A percentile compares a stretch with the other conserved stretches of the same genome.
phyloP scores from a whole-genome alignment of 345 rosid species.

The Lepidium sativum region DNA sequence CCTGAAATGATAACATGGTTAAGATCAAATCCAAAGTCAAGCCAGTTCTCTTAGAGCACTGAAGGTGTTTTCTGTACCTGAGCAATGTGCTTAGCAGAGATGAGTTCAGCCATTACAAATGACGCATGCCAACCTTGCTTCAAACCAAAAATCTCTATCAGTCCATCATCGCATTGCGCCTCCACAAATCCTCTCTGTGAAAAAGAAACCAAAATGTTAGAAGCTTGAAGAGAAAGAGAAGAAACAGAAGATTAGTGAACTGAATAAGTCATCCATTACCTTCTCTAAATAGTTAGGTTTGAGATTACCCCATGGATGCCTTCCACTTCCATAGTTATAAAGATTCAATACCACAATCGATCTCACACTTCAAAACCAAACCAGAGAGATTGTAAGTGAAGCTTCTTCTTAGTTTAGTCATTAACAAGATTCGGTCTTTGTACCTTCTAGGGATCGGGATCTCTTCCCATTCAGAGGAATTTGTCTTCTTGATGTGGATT shows the following conservation, averaged over 20 bases:
- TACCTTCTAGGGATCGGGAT: slow-evolving; percentile 75
- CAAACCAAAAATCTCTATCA: slow-evolving; percentile 86
- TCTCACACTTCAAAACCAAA: slow-evolving; percentile 55
- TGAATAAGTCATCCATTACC: slow-evolving; percentile 34
- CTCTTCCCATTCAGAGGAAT: slow-evolving; percentile 84
- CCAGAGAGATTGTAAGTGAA: neutral
- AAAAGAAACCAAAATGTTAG: neutral
- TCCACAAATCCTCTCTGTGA: slow-evolving; percentile 83
- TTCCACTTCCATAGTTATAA: slow-evolving; percentile 88
- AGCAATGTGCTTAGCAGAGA: slow-evolving; percentile 91
- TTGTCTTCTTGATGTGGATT: slow-evolving; percentile 64
- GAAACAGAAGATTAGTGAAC: neutral
- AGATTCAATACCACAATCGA: slow-evolving; percentile 86
- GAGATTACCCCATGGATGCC: slow-evolving; percentile 91
- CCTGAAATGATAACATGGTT: slow-evolving; percentile 31
- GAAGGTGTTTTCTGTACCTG: slow-evolving; percentile 41
- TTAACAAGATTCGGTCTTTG: neutral
- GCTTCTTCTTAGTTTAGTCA: neutral
- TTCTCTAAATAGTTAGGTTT: slow-evolving; percentile 77
- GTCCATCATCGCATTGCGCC: slow-evolving; percentile 89
- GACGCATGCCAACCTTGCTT: slow-evolving; percentile 99
- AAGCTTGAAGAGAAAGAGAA: neutral
- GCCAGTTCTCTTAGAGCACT: neutral
- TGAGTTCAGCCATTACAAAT: slow-evolving; percentile 92
- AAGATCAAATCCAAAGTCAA: neutral